These are phyloP conservation scores for Phoenix roebelenii DNA, from an alignment of 176 grass and related monocot genomes.

Conservation along the genomic window DNA sequence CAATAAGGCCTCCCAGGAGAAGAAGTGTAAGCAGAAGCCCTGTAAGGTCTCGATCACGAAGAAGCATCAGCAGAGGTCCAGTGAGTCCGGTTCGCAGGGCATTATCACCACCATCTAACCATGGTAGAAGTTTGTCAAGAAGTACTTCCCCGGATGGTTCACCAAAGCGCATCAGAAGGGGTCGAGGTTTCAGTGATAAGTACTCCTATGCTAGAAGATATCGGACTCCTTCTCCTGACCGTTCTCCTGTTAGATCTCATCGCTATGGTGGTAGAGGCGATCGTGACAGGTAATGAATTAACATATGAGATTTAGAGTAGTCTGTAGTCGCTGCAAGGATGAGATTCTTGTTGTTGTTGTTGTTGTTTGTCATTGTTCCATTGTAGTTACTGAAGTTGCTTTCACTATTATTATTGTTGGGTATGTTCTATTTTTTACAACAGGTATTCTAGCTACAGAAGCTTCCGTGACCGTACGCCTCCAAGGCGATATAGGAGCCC, in stretches of 20 bases:
- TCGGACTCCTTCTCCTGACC: slow-evolving; percentile 74
- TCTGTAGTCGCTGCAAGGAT: background rate
- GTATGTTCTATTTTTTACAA: too few species aligned
- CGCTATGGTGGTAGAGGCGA: slow-evolving; percentile 74
- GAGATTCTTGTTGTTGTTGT: too few species aligned
- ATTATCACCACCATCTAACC: slow-evolving; percentile 48
- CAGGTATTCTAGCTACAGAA: slow-evolving; percentile 50
- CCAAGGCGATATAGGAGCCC: slow-evolving; percentile 89
- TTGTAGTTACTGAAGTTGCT: background rate
- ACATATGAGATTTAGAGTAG: slow-evolving; percentile 3
- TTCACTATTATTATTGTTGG: background rate
- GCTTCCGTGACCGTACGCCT: slow-evolving; percentile 57
- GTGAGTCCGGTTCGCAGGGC: slow-evolving; percentile 40
- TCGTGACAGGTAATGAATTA: slow-evolving; percentile 49
- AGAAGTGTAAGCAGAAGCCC: slow-evolving; percentile 55
- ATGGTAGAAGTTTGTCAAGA: slow-evolving; percentile 79
- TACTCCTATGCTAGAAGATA: slow-evolving; percentile 97
- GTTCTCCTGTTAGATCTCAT: slow-evolving; percentile 37
- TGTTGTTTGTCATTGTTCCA: background rate
- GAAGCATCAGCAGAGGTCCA: slow-evolving; percentile 3
- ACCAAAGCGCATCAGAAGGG: slow-evolving; percentile 77
- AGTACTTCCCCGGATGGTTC: slow-evolving; percentile 77
- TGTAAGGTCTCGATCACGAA: slow-evolving; percentile 26
- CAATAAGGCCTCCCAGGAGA: slow-evolving; percentile 14
- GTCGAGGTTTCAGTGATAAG: slow-evolving; percentile 78